A percentile compares a stretch with the other conserved stretches of the same genome.
Evolutionary conservation across 257 asterid genomes (phyloP).

Genomic region (Gentiana straminea): DNA sequence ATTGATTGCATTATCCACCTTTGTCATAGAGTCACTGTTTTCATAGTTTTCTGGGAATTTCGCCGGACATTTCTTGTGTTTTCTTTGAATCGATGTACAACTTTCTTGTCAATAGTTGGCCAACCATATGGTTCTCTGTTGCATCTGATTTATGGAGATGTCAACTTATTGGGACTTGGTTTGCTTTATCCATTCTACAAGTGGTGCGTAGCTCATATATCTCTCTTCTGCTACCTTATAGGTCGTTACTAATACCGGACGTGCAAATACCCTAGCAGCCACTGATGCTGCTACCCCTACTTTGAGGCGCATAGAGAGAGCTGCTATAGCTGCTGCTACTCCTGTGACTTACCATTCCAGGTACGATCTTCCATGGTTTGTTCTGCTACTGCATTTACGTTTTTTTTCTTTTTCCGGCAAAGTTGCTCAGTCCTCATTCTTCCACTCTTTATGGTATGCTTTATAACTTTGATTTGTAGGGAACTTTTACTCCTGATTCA

Average conservation of each 20-base stretch:
- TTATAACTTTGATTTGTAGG: conserved; percentile 35
- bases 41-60: too few relatives aligned
- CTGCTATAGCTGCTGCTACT: conserved; percentile 99
- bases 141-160: too few relatives aligned
- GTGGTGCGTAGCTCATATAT: neutral
- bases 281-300: conserved; percentile 98
- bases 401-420: neutral
- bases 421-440: neutral
- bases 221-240: conserved; percentile 14
- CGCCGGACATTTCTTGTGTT: too few relatives aligned
- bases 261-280: conserved; percentile 93
- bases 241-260: conserved; percentile 98
- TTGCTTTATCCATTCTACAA: neutral
- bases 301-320: conserved; percentile 95
- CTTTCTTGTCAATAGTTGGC: too few relatives aligned
- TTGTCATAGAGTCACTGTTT: too few relatives aligned
- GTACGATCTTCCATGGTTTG: conserved; percentile 22
- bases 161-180: too few relatives aligned
- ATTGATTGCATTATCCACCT: too few relatives aligned
- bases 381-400: conserved; percentile 1
- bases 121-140: too few relatives aligned
- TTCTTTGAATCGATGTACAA: too few relatives aligned
- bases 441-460: neutral
- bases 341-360: conserved; percentile 91
- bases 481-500: conserved; percentile 87